These are phyloP conservation scores for Aspergillus hortae DNA, from an alignment of 2,329 filamentous ascomycete genomes.

Conservation along the genomic window DNA sequence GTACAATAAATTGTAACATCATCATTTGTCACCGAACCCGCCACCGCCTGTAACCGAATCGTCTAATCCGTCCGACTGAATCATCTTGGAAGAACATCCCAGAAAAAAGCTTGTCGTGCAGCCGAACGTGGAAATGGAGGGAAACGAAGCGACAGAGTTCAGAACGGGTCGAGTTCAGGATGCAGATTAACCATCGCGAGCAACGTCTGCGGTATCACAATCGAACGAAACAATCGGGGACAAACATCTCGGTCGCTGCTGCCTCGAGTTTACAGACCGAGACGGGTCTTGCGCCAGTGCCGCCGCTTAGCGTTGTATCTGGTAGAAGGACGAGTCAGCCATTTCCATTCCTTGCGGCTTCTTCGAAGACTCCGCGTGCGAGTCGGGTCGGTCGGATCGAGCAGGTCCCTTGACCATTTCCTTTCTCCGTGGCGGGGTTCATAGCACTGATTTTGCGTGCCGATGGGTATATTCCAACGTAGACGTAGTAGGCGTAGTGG, in stretches of 20 bases:
- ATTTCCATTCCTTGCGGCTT: not conserved
- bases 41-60: conserved; percentile 6
- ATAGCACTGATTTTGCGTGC: not conserved
- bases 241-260: conserved; percentile 25
- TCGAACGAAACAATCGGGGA: conserved; percentile 25
- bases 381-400: not conserved
- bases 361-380: not conserved
- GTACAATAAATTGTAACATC: conserved; percentile 17
- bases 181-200: conserved; percentile 16
- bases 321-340: conserved; percentile 19
- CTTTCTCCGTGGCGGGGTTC: not conserved
- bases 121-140: conserved; percentile 5
- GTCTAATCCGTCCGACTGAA: not conserved
- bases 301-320: conserved; percentile 99
- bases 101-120: conserved; percentile 3
- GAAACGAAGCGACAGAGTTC: conserved; percentile 3
- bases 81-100: conserved; percentile 5
- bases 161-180: conserved; percentile 16
- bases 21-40: conserved; percentile 13
- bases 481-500: not conserved
- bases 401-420: not conserved
- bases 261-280: conserved; percentile 77
- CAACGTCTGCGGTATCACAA: conserved; percentile 23
- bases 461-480: not conserved
- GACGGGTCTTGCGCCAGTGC: conserved; percentile 99